phyloP scores from a whole-genome alignment of 139 green algal genomes.

The Gonium pectorale region DNA sequence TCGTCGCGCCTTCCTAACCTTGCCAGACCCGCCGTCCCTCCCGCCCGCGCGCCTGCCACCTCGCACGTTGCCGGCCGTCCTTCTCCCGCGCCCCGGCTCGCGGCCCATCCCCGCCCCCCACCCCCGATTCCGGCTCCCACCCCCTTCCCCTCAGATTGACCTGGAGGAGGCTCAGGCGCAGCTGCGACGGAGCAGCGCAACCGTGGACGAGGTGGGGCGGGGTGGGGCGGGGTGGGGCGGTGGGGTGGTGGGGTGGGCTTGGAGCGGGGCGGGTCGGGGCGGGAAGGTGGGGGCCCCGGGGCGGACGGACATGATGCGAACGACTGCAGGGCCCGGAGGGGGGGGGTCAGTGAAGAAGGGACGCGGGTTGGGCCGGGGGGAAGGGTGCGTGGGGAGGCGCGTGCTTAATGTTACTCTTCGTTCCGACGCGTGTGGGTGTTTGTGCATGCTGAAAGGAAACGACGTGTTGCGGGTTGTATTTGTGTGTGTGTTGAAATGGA shows the following conservation, averaged over 20 bases:
- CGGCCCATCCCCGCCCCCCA: neutral
- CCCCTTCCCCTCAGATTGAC: neutral
- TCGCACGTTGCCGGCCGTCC: no score
- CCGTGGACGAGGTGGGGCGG: slow-evolving; percentile 22
- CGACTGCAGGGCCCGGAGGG: no score
- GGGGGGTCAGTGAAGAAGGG: no score
- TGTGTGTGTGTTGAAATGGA: no score
- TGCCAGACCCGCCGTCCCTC: no score
- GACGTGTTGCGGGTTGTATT: no score
- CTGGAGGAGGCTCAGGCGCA: slow-evolving; percentile 17
- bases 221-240: neutral
- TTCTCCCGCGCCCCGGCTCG: neutral
- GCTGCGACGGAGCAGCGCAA: slow-evolving; percentile 3
- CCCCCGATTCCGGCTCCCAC: neutral
- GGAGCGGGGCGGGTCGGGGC: neutral
- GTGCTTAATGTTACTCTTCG: neutral
- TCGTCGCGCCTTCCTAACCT: no score
- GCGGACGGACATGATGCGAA: neutral
- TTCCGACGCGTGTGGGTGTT: no score
- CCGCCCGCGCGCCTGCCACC: no score
- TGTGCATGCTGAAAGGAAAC: no score
- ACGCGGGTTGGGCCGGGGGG: no score
- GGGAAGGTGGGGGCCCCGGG: neutral
- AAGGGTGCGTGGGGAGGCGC: neutral
- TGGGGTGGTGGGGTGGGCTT: neutral